These are phyloP conservation scores for Pyrenophora teres DNA, from an alignment of 2,329 filamentous ascomycete genomes.

Conservation along the genomic window DNA sequence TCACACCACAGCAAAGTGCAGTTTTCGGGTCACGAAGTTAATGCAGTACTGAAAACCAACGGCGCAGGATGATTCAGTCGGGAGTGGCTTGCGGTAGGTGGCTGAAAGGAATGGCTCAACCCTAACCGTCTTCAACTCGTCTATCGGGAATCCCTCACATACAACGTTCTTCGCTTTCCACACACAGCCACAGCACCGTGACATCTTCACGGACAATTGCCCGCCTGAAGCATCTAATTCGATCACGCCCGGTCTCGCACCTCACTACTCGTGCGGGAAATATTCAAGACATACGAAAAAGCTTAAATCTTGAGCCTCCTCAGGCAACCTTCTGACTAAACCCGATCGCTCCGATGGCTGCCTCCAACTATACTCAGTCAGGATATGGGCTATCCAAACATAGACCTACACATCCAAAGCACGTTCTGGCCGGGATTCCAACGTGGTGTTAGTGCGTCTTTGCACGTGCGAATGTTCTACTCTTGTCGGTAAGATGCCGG, in stretches of 20 bases:
- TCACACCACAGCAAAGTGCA: no score
- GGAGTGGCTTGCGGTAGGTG: no score
- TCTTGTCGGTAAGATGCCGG: slow-evolving; percentile 8
- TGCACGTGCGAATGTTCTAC: slow-evolving; percentile 9
- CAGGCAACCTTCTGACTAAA: slow-evolving; percentile 15
- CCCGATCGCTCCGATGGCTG: slow-evolving; percentile 12
- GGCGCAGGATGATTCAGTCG: no score
- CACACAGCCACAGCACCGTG: slow-evolving; percentile 13
- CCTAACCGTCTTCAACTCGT: neutral
- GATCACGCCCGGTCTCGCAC: slow-evolving; percentile 13
- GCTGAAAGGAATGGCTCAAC: no score
- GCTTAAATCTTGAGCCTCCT: slow-evolving; percentile 22
- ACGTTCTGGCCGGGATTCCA: slow-evolving; percentile 17
- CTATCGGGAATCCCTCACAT: slow-evolving; percentile 1
- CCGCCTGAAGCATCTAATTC: slow-evolving; percentile 12
- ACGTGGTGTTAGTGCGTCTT: slow-evolving; percentile 10
- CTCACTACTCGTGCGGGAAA: slow-evolving; percentile 15
- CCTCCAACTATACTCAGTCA: neutral
- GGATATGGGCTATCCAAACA: slow-evolving; percentile 15
- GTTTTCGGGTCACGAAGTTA: neutral
- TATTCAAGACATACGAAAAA: slow-evolving; percentile 10
- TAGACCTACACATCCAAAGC: slow-evolving; percentile 10
- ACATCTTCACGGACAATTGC: slow-evolving; percentile 9
- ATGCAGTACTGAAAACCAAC: no score
- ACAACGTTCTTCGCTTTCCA: neutral